Conservation (phyloP, 2,329 filamentous ascomycete species). For the Ophiostoma triangulosporum region DNA sequence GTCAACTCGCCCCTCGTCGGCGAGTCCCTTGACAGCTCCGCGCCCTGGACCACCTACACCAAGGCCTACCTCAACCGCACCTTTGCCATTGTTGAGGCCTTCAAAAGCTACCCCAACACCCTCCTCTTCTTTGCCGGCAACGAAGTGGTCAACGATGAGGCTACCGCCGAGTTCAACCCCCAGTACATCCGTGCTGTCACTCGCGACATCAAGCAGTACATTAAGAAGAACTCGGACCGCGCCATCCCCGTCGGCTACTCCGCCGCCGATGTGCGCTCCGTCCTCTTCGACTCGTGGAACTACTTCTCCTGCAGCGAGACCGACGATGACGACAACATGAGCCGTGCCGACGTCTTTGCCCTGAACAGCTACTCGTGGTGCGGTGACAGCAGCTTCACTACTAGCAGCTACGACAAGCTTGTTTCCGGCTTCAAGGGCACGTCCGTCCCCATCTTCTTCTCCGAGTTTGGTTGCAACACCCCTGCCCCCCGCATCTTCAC, state of each 20-base stretch:
- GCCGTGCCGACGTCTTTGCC: slow-evolving; percentile 60
- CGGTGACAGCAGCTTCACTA: slow-evolving; percentile 38
- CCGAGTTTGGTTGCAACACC: slow-evolving; percentile 67
- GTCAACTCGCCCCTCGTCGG: slow-evolving; percentile 52
- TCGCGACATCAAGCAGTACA: slow-evolving; percentile 70
- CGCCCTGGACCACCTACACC: slow-evolving; percentile 45
- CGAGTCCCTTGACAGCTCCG: slow-evolving; percentile 39
- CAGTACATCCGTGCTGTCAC: slow-evolving; percentile 65
- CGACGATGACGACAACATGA: slow-evolving; percentile 42
- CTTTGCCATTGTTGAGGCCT: slow-evolving; percentile 53
- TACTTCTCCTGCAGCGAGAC: slow-evolving; percentile 56
- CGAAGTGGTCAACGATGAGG: slow-evolving; percentile 58
- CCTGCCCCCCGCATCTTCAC: slow-evolving; percentile 60
- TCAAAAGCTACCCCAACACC: slow-evolving; percentile 53
- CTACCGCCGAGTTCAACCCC: slow-evolving; percentile 45
- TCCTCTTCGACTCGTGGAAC: slow-evolving; percentile 61
- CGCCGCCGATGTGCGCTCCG: slow-evolving; percentile 61
- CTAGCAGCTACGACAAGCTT: slow-evolving; percentile 40
- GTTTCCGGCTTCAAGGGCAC: slow-evolving; percentile 51
- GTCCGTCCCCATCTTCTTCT: slow-evolving; percentile 68
- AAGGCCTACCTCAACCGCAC: slow-evolving; percentile 49
- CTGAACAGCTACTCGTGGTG: slow-evolving; percentile 64
- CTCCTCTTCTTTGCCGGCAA: slow-evolving; percentile 68
- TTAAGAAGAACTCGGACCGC: slow-evolving; percentile 55
- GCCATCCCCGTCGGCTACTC: slow-evolving; percentile 67